A percentile compares a stretch with the other conserved stretches of the same genome.
phyloP scores from a whole-genome alignment of 495 filamentous ascomycete genomes.

The Neurospora sp. region DNA sequence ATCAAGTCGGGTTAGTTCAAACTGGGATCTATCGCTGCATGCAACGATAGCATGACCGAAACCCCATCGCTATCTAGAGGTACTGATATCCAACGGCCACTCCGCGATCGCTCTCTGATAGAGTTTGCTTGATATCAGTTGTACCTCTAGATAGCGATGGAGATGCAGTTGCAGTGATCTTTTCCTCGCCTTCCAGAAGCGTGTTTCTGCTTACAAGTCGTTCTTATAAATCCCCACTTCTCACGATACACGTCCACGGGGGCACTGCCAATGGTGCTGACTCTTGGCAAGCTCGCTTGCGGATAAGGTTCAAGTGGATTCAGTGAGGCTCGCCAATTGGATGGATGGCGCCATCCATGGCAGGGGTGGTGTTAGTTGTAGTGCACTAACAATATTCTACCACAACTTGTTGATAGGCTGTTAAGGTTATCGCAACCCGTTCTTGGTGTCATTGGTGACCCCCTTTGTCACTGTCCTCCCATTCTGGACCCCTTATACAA shows the following conservation, averaged over 20 bases:
- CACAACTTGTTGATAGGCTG: not conserved
- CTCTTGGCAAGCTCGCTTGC: not conserved
- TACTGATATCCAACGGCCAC: not conserved
- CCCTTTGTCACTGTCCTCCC: not conserved
- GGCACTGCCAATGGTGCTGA: not conserved
- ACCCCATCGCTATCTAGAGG: not conserved
- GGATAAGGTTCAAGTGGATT: not conserved
- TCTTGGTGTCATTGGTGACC: not conserved
- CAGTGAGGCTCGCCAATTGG: not conserved
- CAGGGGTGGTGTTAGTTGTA: not conserved
- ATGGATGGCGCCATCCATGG: not conserved
- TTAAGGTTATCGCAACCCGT: not conserved
- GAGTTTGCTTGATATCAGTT: not conserved
- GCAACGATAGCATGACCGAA: not conserved
- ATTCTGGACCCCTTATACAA: not conserved
- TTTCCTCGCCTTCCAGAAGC: not conserved
- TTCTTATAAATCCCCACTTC: not conserved
- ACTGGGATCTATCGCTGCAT: not conserved
- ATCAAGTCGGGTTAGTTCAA: not conserved
- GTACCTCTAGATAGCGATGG: not conserved
- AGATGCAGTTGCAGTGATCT: not conserved
- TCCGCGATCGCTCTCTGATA: not conserved
- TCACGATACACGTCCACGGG: not conserved
- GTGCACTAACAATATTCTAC: not conserved
- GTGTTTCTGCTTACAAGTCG: not conserved